Evolutionary conservation across 1,284 basidiomycete genomes (phyloP).

Genomic region (Caloboletus firmus): DNA sequence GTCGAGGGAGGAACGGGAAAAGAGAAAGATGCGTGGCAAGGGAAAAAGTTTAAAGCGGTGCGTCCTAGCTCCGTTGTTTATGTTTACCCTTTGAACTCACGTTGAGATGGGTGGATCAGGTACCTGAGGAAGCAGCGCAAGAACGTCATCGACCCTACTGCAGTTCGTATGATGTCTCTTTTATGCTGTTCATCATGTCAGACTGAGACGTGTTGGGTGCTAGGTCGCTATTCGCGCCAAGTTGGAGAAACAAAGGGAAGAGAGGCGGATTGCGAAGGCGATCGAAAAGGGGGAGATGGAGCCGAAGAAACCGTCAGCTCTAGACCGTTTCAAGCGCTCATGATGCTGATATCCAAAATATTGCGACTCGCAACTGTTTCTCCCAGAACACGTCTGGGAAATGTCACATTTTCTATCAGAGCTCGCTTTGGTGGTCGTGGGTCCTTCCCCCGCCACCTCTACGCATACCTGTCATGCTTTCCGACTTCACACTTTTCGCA

Average conservation of each 20-base stretch:
- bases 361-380: background rate
- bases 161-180: conserved; percentile 51
- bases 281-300: conserved; percentile 42
- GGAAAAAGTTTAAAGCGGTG: conserved; percentile 81
- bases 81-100: background rate
- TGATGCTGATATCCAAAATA: conserved; percentile 11
- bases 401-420: too few species aligned
- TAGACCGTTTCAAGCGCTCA: conserved; percentile 60
- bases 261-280: conserved; percentile 47
- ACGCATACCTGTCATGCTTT: too few species aligned
- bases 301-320: conserved; percentile 54
- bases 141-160: conserved; percentile 87
- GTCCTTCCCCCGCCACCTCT: too few species aligned
- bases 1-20: conserved; percentile 59
- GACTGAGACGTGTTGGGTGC: background rate
- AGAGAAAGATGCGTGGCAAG: conserved; percentile 82
- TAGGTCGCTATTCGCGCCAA: conserved; percentile 71
- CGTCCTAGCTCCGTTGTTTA: conserved; percentile 8
- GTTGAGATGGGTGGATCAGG: conserved; percentile 28
- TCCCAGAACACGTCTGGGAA: background rate
- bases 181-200: background rate
- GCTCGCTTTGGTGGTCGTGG: too few species aligned
- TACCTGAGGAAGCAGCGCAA: conserved; percentile 86
- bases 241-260: conserved; percentile 62
- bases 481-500: too few species aligned